Percentiles rank a stretch among this genome's conserved stretches.
Conservation (phyloP, 23 red algal species). For the Gracilaria gracilis region DNA sequence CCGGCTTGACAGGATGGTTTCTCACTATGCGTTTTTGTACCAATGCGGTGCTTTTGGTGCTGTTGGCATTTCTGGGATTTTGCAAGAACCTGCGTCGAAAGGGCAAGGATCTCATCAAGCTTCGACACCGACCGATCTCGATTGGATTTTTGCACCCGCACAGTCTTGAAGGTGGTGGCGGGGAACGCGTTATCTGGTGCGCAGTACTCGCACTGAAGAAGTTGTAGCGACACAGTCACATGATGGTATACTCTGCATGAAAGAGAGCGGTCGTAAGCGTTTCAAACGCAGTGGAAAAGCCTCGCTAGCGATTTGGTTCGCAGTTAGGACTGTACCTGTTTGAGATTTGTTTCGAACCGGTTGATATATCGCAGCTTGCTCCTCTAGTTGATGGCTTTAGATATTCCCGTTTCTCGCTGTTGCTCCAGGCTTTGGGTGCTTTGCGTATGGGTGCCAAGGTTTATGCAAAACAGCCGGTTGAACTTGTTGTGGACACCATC, state of each 20-base stretch:
- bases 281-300: constrained; percentile 19
- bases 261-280: constrained; percentile 2
- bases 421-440: constrained; percentile 84
- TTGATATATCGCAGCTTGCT: constrained; percentile 35
- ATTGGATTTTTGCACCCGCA: constrained; percentile 94
- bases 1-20: neutral
- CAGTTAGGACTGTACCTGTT: constrained; percentile 69
- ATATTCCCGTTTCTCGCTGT: constrained; percentile 82
- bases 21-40: constrained; percentile 13
- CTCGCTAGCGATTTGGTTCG: constrained; percentile 21
- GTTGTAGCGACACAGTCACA: constrained; percentile 17
- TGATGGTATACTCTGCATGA: constrained; percentile 66
- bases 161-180: constrained; percentile 86
- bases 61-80: constrained; percentile 21
- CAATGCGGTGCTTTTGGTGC: constrained; percentile 5
- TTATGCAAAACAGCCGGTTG: constrained; percentile 38
- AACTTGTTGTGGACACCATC: constrained; percentile 86
- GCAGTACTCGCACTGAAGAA: constrained; percentile 57
- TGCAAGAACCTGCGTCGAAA: constrained; percentile 17
- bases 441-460: constrained; percentile 67
- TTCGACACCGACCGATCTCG: constrained; percentile 8
- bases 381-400: constrained; percentile 50
- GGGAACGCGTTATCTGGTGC: constrained; percentile 96
- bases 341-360: constrained; percentile 20
- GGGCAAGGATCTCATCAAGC: constrained; percentile 34